These are phyloP conservation scores for Bruguiera hainesii DNA, from an alignment of 441 rosid genomes.

Conservation along the genomic window DNA sequence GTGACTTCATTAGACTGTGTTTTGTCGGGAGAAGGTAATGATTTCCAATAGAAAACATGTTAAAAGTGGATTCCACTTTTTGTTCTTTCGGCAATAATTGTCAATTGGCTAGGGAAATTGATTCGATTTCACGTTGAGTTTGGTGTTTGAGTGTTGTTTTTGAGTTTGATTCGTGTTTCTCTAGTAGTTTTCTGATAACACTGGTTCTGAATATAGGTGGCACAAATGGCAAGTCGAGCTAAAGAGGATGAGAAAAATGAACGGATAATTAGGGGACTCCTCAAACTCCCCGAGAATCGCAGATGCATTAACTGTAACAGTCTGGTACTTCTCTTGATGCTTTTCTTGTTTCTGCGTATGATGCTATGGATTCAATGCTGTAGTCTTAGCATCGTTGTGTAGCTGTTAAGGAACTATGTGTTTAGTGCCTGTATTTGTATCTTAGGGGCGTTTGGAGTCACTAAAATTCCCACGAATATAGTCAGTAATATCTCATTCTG, in stretches of 20 bases:
- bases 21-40: not conserved
- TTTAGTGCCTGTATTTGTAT: too few relatives aligned
- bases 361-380: constrained; percentile 1
- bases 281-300: constrained; percentile 79
- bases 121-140: not conserved
- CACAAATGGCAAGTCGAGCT: constrained; percentile 64
- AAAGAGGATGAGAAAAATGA: constrained; percentile 96
- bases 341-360: constrained; percentile 10
- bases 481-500: too few relatives aligned
- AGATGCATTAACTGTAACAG: constrained; percentile 93
- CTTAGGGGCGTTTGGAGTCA: too few relatives aligned
- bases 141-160: not conserved
- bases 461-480: too few relatives aligned
- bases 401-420: too few relatives aligned
- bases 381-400: constrained; percentile 1
- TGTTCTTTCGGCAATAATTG: not conserved
- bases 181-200: not conserved
- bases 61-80: not conserved
- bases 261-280: constrained; percentile 73
- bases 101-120: not conserved
- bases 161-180: not conserved
- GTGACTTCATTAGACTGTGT: not conserved
- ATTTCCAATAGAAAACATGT: too few relatives aligned
- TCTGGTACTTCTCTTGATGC: constrained; percentile 47
- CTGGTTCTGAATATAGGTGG: constrained; percentile 13